Evolutionary conservation across 805 yeast genomes (phyloP), one percentile per base, ranked within the genome.

Genomic region (Candida takata): DNA sequence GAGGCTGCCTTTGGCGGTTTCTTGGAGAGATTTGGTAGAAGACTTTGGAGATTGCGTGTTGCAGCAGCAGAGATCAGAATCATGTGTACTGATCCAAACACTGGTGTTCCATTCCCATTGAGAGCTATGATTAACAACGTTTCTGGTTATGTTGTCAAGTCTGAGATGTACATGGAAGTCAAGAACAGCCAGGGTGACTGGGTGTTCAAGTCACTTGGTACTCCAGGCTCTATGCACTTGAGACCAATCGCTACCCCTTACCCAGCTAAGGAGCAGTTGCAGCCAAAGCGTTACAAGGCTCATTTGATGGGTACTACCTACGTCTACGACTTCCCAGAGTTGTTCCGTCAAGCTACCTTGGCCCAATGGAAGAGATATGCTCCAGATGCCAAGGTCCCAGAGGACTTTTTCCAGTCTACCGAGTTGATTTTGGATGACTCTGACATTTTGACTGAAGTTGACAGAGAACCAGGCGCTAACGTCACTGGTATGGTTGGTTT

Each of bases 201-300:
- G 97, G 84, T 92, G 21, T 92, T 90, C 80, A 88, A 86, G 65
- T 85, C 96, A 4, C 73, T 92, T 58, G 95, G 95, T 40, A 72
- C 79, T 47, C 95, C 97, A 35, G 98, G 99, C 25, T 74, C 92
- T 17, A 92, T 92, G 98, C 98, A 92, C 58, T 71, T 92, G 69
- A 80, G 97, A 64, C 83, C 96, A 29, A 87, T 92, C 55, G 81
- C 88, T 32, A 85, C 97, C 35, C 96, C 97, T 34, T 94, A 92
- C 59, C 95, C 97, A 40, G 95, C 94, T 23, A 92, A 92, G 70
- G 98, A 92, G 66, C 88, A 95, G 68, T 73, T 92, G 55, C 98
- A 92, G 69, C 97, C 97, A 52, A 92, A 92, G 65, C 86, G 99
- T 67, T 94, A 94, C 71, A 84, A 82, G 69, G 99, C 99, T 34